Conservation (phyloP, 1,284 basidiomycete species). For the Sphaerobolus stellatus region DNA sequence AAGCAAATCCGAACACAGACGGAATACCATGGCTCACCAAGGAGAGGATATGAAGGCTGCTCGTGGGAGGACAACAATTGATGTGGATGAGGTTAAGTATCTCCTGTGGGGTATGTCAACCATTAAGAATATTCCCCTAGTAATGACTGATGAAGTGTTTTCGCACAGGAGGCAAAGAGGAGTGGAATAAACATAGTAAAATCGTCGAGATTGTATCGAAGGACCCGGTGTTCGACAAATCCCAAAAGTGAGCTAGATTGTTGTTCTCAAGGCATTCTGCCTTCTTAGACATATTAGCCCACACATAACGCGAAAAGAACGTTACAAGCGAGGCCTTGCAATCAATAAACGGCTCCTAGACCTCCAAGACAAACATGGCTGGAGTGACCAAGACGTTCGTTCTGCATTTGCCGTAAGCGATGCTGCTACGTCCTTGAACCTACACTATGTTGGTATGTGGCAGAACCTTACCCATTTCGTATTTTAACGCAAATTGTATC, state of each 20-base stretch:
- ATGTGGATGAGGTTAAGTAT: constrained; percentile 41
- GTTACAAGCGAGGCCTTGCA: constrained; percentile 46
- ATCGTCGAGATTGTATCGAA: constrained; percentile 50
- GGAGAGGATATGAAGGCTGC: constrained; percentile 51
- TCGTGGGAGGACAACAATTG: constrained; percentile 40
- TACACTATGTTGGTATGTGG: constrained; percentile 59
- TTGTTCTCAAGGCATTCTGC: constrained; percentile 15
- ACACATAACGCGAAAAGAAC: constrained; percentile 52
- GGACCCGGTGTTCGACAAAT: constrained; percentile 68
- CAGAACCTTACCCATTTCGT: neutral
- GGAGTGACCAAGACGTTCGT: constrained; percentile 48
- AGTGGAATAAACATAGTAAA: constrained; percentile 49
- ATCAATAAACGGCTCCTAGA: constrained; percentile 59
- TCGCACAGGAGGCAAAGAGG: constrained; percentile 44
- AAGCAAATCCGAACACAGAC: neutral
- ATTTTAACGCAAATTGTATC: constrained; percentile 3
- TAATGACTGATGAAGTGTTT: neutral
- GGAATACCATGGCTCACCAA: constrained; percentile 9
- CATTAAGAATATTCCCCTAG: constrained; percentile 2
- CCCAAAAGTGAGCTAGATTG: constrained; percentile 41
- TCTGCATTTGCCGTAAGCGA: constrained; percentile 49
- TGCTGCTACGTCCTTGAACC: constrained; percentile 49
- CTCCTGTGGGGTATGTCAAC: constrained; percentile 54
- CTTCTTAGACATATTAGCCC: constrained; percentile 37
- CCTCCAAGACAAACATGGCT: constrained; percentile 50